These are phyloP conservation scores for Edhazardia aedis DNA, from an alignment of 371 early-diverging fungal species.

Conservation along the genomic window DNA sequence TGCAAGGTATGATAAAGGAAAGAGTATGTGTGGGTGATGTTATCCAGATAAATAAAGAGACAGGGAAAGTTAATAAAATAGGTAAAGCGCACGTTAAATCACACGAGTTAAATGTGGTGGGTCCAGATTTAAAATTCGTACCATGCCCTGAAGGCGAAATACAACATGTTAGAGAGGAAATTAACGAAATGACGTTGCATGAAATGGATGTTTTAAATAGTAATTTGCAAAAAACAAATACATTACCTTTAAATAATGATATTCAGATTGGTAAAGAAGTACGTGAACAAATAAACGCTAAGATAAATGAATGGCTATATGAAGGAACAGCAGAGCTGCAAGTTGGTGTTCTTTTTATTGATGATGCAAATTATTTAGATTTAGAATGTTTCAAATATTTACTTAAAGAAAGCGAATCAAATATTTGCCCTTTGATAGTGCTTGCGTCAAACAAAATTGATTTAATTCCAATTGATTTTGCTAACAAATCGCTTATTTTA, in stretches of 20 bases:
- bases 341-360: slow-evolving; percentile 86
- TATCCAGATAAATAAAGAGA: slow-evolving; percentile 83
- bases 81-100: slow-evolving; percentile 75
- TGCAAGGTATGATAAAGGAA: slow-evolving; percentile 75
- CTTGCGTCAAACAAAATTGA: slow-evolving; percentile 89
- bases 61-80: slow-evolving; percentile 79
- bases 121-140: slow-evolving; percentile 75
- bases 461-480: too few relatives aligned
- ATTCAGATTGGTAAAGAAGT: slow-evolving; percentile 87
- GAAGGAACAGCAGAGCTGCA: slow-evolving; percentile 90
- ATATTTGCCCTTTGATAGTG: slow-evolving; percentile 77
- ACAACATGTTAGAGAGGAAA: slow-evolving; percentile 73
- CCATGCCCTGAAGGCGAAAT: slow-evolving; percentile 95
- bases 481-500: too few relatives aligned
- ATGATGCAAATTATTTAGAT: slow-evolving; percentile 92
- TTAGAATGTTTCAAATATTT: slow-evolving; percentile 91
- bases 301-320: slow-evolving; percentile 86
- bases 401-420: slow-evolving; percentile 76
- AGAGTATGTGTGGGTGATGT: slow-evolving; percentile 90
- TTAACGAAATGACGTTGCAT: slow-evolving; percentile 81
- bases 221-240: slow-evolving; percentile 75
- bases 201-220: slow-evolving; percentile 97
- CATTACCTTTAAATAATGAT: slow-evolving; percentile 80
- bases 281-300: slow-evolving; percentile 81
- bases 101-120: slow-evolving; percentile 79